Evolutionary conservation across 345 rosid species (phyloP), one percentile per base, ranked within the genome.

Genomic region (Atalantia buxifolia): DNA sequence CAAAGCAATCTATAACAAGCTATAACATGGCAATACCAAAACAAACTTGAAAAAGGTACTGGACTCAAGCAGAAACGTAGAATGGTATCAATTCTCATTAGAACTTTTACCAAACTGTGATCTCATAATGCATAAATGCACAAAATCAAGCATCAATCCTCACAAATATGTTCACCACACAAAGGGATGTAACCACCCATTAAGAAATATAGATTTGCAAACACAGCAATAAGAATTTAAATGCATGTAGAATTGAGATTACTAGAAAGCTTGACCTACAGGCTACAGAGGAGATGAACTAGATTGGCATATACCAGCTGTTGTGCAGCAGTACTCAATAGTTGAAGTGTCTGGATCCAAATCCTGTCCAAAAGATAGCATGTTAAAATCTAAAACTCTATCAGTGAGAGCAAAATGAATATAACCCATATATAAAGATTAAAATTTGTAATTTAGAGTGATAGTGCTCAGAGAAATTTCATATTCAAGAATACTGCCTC

Each of bases 301-400:
- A 71, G 72, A 67, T 67, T 74, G 66, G 64, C 62, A 82, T 65
- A 53, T 86, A 96, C 99, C 99, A 74, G 99, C 98, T 72, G 99
- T 92, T 59, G 93, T 81, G 83, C 97, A 94, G 61, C 82, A 83
- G 81, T 92, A 96, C 60, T 94, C 95, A 69, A 92, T 92, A 7
- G 83, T 77, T 71, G 97, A 90, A 71, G 98, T 96, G 83, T 79
- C 81, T 45, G 95, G 93, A 83, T 91, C 97, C 87, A 86, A 80
- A 85, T 86, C 92, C 98, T 96, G 88, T 66, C 62, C 75, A 56
- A 75, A 48, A 79, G 33, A 78, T 69, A 66, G 75, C 69, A 76
- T 35, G 18, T 75, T 36, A 27, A 72, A 30, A 61, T 48, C 63
- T 70, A 55, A 18, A 40, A 38, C 50, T 72, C 48, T 14, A 68